These are phyloP conservation scores for Xylariales sp. DNA, from an alignment of 2,329 filamentous ascomycete species.

Conservation along the genomic window DNA sequence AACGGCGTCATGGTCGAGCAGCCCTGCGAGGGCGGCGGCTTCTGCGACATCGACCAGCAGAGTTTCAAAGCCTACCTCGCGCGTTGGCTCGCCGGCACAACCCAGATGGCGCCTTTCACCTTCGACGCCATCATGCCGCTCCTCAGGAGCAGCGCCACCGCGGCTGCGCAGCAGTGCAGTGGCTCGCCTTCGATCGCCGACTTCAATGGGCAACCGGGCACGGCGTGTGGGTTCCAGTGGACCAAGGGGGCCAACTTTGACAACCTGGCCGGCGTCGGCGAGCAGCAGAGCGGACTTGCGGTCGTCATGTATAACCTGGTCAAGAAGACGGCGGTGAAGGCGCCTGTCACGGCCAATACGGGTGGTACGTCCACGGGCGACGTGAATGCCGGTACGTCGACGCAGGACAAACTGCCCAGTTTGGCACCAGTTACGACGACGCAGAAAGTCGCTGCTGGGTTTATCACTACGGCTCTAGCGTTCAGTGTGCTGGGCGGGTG, in stretches of 20 bases:
- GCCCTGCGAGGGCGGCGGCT: slow-evolving; percentile 56
- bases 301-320: slow-evolving; percentile 59
- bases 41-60: slow-evolving; percentile 67
- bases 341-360: slow-evolving; percentile 46
- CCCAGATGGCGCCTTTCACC: slow-evolving; percentile 51
- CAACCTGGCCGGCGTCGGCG: slow-evolving; percentile 56
- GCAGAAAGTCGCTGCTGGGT: slow-evolving; percentile 53
- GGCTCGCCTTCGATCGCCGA: slow-evolving; percentile 34
- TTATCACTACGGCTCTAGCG: slow-evolving; percentile 47
- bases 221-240: slow-evolving; percentile 67
- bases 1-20: slow-evolving; percentile 57
- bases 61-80: slow-evolving; percentile 73
- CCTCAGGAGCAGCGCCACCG: slow-evolving; percentile 45
- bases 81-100: slow-evolving; percentile 58
- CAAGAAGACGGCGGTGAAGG: slow-evolving; percentile 26
- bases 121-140: slow-evolving; percentile 44
- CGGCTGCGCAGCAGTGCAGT: slow-evolving; percentile 47
- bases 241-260: slow-evolving; percentile 49
- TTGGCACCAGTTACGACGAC: slow-evolving; percentile 38
- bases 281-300: slow-evolving; percentile 65
- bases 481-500: slow-evolving; percentile 46
- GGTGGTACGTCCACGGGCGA: slow-evolving; percentile 58
- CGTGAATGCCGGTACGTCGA: slow-evolving; percentile 37
- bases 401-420: slow-evolving; percentile 17
- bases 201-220: slow-evolving; percentile 50